Evolutionary conservation across 768 basidiomycete species (phyloP), one percentile per base, ranked within the genome.

Genomic region (Hortiboletus flavorubellus): DNA sequence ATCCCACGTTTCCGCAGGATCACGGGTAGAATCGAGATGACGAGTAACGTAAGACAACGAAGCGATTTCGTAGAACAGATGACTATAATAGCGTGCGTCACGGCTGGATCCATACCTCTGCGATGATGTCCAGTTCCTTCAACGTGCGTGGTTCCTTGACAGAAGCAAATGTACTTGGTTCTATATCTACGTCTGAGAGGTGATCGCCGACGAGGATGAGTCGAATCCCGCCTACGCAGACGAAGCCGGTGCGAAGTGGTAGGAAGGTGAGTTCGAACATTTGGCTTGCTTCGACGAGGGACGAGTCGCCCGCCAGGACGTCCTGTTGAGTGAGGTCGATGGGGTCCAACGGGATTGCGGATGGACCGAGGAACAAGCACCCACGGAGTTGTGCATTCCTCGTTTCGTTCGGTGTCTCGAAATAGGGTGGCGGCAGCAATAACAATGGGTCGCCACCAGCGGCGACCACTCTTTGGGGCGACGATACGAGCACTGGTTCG

Each of bases 91-190:
- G 33, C 9, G 15, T 34, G 57, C 54, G 38, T 72, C 58, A 75
- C 53, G 69, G 59, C 43, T 64, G 68, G 44, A 90, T 81, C 87
- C 86, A 89, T 33, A 89, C 68, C 68, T 92, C 91, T 10, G 78
- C 82, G 42, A 92, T 71, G 8, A 86, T 76, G 57, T 85, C 85
- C 77, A 87, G 85, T 70, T 90, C 88, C 63, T 82, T 86, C 65
- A 91, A 67, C 31, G 73, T 77, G 51, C 75, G 75, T n/a, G 74
- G 76, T 53, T 75, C 76, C 50, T 56, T 73, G 30, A 62, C 49
- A 54, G 69, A 64, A 54, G 59, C 33, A 65, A 64, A 35, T 54
- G 41, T 52, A 8, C 34, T 64, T 8, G 41, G 58, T n/a, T 68
- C 66, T 18, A 54, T 60, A 26, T 76, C 75, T 30, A 72, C 59